Evolutionary conservation across 2,329 filamentous ascomycete genomes (phyloP), one percentile per base, ranked within the genome.

Genomic region (Bipolaris sorokiniana): DNA sequence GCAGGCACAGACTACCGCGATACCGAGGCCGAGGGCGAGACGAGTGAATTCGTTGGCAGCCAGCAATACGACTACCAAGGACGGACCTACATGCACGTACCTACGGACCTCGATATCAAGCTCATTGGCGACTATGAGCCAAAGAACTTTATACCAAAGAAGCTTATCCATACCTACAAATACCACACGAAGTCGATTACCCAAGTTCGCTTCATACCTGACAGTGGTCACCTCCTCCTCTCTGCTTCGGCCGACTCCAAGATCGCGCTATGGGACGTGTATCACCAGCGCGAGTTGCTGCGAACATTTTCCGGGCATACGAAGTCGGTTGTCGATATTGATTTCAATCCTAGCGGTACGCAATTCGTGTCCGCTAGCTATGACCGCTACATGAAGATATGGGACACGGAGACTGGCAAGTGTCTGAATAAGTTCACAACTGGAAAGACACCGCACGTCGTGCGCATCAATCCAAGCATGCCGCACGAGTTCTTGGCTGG

Each of bases 1-100:
- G 86, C 87, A 1, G 85, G 81, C 3, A 86, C 73, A 40, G 84
- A 83, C 46, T 83, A 83, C 62, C 76, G 74, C 34, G 76, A 81
- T 53, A 76, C 74, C n/a, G 76, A 77, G 50, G 76, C 74, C 0
- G 77, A 76, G 45, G 77, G 76, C 48, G 95, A 99, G 80, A 95
- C 89, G 50, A 92, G 89, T 41, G 88, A 88, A 42, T 99, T 98
- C 78, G 90, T 97, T 71, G 95, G 93, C 61, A 84, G 84, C 38
- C 83, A 90, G 72, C 82, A 95, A 78, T 89, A 88, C 81, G 95
- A 99, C 76, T 99, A 99, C 80, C 90, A 96, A 75, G 95, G 95
- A 46, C 84, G 95, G 64, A 96, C 94, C 33, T 99, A 97, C 76
- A 97, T 99, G 94, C 95, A 99, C 78, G 84, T 98, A 44, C 95